Conservation (phyloP, 495 filamentous ascomycete species). For the Neurospora sp. region DNA sequence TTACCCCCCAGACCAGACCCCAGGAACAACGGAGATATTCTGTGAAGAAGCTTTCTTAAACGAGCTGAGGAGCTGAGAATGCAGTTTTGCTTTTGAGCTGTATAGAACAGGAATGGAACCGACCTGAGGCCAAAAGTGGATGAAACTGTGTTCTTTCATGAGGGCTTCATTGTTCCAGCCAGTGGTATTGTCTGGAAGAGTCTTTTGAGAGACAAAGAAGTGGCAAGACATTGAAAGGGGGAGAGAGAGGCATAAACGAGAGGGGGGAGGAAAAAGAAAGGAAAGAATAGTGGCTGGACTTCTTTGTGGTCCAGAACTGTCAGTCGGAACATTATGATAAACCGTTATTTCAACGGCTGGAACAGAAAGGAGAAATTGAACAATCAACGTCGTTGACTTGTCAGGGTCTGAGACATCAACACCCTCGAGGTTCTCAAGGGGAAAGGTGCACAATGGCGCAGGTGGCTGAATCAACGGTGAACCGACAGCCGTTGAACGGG, state of each 20-base stretch:
- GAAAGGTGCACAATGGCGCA: background rate
- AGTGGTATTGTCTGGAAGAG: background rate
- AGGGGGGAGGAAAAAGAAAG: background rate
- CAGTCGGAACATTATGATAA: background rate
- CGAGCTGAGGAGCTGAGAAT: background rate
- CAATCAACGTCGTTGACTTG: background rate
- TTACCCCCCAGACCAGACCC: too few relatives aligned
- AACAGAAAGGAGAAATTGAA: too few relatives aligned
- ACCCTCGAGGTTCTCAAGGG: background rate
- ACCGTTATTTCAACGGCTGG: background rate
- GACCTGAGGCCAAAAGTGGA: background rate
- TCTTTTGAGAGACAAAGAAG: background rate
- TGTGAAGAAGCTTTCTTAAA: background rate
- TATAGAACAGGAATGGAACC: too few relatives aligned
- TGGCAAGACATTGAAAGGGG: background rate
- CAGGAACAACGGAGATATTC: too few relatives aligned
- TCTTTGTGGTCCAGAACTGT: background rate
- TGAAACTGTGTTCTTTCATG: background rate
- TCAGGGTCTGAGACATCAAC: background rate
- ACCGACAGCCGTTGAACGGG: background rate
- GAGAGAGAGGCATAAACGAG: background rate
- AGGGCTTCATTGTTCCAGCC: background rate
- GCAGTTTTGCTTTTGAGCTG: background rate
- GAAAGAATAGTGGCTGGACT: background rate
- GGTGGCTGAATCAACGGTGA: background rate